A percentile compares a stretch with the other conserved stretches of the same genome.
These are phyloP conservation scores for Vitis rupestris DNA, from an alignment of 164 flowering plant genomes.

Conservation along the genomic window DNA sequence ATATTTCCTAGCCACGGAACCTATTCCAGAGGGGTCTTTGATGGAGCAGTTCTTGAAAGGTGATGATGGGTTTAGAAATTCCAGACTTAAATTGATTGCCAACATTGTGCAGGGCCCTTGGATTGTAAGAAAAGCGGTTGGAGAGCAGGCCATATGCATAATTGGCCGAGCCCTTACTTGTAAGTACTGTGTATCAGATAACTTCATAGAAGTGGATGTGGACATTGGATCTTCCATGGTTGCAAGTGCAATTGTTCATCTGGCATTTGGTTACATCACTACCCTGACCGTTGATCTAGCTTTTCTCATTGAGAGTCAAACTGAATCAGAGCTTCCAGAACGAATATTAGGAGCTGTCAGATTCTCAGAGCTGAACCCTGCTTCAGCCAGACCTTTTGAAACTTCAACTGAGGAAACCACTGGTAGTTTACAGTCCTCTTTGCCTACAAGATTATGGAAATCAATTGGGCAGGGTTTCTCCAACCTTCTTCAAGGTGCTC, in stretches of 20 bases:
- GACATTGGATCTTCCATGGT: constrained; percentile 93
- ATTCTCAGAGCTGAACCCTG: constrained; percentile 76
- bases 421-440: constrained; percentile 40
- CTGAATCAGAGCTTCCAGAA: constrained; percentile 82
- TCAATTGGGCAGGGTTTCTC: constrained; percentile 83
- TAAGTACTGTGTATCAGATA: constrained; percentile 51
- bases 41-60: constrained; percentile 73
- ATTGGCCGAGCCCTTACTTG: constrained; percentile 88
- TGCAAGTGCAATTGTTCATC: constrained; percentile 89
- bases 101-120: constrained; percentile 93
- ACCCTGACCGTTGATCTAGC: constrained; percentile 85
- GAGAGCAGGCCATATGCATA: constrained; percentile 90
- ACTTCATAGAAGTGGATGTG: constrained; percentile 73
- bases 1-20: constrained; percentile 58
- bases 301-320: constrained; percentile 83
- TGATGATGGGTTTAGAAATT: constrained; percentile 67
- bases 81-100: constrained; percentile 86
- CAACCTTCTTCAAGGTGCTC: constrained; percentile 51
- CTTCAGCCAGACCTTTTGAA: constrained; percentile 57
- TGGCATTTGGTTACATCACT: constrained; percentile 87
- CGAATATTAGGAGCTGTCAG: constrained; percentile 75
- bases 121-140: constrained; percentile 90
- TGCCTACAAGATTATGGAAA: constrained; percentile 60
- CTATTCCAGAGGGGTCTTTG: constrained; percentile 63
- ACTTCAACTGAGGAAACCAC: constrained; percentile 25